These are phyloP conservation scores for Lactarius akahatsu DNA, from an alignment of 768 basidiomycete genomes.

Conservation along the genomic window DNA sequence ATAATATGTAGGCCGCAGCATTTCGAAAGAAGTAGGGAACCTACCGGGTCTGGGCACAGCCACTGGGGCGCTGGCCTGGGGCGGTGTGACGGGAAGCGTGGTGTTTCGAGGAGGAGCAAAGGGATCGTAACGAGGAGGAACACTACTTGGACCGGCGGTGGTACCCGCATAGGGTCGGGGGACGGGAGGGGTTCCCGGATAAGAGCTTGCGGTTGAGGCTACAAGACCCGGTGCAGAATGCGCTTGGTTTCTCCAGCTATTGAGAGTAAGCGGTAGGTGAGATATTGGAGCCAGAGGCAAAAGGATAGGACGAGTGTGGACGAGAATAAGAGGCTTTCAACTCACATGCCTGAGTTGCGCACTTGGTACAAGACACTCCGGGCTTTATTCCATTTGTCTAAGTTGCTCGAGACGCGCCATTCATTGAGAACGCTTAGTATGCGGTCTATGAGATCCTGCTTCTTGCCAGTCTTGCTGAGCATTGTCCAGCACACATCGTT, in stretches of 20 bases:
- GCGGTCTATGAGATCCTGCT: conserved; percentile 83
- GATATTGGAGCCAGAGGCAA: neutral
- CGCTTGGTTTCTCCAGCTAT: conserved; percentile 21
- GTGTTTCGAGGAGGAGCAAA: conserved; percentile 23
- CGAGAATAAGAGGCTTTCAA: conserved; percentile 31
- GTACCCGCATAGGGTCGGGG: conserved; percentile 22
- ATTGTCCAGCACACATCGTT: conserved; percentile 74
- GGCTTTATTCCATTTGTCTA: conserved; percentile 69
- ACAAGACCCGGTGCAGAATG: conserved; percentile 14
- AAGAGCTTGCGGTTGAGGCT: conserved; percentile 5
- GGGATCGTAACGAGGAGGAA: conserved; percentile 50
- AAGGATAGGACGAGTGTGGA: neutral
- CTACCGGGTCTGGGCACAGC: conserved; percentile 14
- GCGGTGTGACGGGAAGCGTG: conserved; percentile 16
- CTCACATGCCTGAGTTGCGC: conserved; percentile 64
- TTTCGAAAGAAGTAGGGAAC: neutral
- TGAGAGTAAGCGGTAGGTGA: neutral
- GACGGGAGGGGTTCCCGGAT: conserved; percentile 8
- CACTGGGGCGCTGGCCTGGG: conserved; percentile 1
- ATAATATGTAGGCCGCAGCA: conserved; percentile 27
- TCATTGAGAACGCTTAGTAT: conserved; percentile 57
- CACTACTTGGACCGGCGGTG: conserved; percentile 37
- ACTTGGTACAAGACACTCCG: conserved; percentile 68
- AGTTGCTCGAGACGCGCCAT: conserved; percentile 56
- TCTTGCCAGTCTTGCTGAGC: conserved; percentile 77